Base-by-base conservation (phyloP, 768 basidiomycete genomes). In the Roridomyces roridus region DNA sequence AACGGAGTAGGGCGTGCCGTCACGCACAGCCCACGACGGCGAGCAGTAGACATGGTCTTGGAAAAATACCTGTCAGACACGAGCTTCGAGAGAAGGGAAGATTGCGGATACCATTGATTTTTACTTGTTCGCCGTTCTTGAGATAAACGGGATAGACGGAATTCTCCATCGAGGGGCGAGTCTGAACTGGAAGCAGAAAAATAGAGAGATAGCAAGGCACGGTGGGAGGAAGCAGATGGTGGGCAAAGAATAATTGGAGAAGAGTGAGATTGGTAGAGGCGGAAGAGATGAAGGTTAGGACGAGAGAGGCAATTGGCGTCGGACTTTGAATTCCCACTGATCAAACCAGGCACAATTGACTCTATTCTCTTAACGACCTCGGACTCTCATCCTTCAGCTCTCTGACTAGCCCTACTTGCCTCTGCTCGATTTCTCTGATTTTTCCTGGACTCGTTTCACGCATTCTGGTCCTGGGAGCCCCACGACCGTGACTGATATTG, bases 31-130 rank as follows among this genome's bases (percentile, higher is more conserved):
- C 94, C 94, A 98, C 59, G 87, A 90, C 26, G 94, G 91, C 28
- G 96, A 94, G 75, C 94, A 94, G 71, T 97, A 98, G 65, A 98
- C 96, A 77, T 98, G 95, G 74, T 98, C 96, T 97, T 66, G 39
- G 53, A 69, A 72, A 82, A 75, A 80, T 55, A 55, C 40, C 47
- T 48, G 36, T 59, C 29, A 49, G 46, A 12, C 20, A 37, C 54
- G 55, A 31, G 41, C 1, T 28, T 8, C 44, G 6, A 28, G 68
- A 66, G 69, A 74, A 72, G 69, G 75, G 67, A 47, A 59, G 65
- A 60, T 48, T 56, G 55, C 57, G 73, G 72, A 79, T 85, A 94
- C 92, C 92, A 77, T 94, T 94, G 54, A 91, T 78, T 85, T 89
- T 91, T 69, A 94, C 88, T 70, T 85, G 83, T 68, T 92, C 90